Percentiles rank a stretch among this genome's conserved stretches.
Conservation (phyloP, 2,329 filamentous ascomycete species). For the Lizonia empirigonia region DNA sequence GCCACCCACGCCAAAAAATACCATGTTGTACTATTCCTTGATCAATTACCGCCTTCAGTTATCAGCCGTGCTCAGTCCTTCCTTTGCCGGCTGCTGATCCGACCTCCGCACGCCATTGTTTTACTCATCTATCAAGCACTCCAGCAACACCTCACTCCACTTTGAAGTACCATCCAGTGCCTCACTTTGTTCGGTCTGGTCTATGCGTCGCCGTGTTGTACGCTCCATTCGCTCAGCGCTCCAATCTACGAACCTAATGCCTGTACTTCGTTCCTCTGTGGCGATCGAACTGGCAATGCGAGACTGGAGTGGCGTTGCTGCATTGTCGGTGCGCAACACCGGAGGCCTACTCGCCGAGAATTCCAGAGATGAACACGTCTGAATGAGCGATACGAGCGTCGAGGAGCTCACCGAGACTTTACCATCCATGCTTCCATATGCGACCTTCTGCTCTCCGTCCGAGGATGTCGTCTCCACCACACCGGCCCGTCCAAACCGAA, state of each 20-base stretch:
- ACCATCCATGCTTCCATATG: too few species aligned
- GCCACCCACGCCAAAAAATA: neutral
- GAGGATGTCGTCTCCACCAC: neutral
- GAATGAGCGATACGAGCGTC: neutral
- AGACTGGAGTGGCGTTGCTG: neutral
- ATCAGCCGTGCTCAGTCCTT: neutral
- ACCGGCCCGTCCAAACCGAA: neutral
- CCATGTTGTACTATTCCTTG: neutral
- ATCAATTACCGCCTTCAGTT: neutral
- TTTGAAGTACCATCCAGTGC: neutral
- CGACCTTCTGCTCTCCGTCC: neutral
- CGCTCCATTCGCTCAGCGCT: neutral
- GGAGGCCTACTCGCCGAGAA: neutral
- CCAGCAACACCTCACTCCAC: slow-evolving; percentile 2
- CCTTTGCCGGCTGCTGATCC: neutral
- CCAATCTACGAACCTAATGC: neutral
- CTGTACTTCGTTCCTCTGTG: neutral
- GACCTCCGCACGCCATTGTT: neutral
- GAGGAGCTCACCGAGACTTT: neutral
- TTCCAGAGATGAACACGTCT: neutral
- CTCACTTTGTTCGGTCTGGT: neutral
- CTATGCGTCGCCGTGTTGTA: neutral
- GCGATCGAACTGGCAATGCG: neutral
- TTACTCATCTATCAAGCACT: slow-evolving; percentile 4
- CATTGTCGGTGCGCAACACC: neutral